Evolutionary conservation across 2,329 filamentous ascomycete genomes (phyloP), one percentile per base, ranked within the genome.

Genomic region (Epichloe hybrida): DNA sequence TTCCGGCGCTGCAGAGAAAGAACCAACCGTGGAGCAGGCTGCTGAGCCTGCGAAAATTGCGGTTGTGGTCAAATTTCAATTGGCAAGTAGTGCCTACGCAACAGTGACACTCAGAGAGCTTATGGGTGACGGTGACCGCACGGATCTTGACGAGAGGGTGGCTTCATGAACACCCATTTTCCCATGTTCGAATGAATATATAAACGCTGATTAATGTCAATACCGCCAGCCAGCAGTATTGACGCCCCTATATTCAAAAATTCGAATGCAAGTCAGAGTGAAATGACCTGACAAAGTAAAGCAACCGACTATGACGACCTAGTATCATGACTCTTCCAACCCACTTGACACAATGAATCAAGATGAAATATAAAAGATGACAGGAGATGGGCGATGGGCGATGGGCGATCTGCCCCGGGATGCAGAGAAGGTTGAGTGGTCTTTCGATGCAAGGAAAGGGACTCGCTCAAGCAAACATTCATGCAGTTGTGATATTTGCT

Each of bases 71-170:
- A 88, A 81, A 63, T 78, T 94, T 67, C 83, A 88, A 62, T 73
- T 94, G 31, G 84, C 81, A 1, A 81, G 82, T 46, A 89, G 86
- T 61, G 84, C 88, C 61, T 94, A 94, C 68, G 88, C 88, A 0
- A 94, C 88, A 0, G 87, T 94, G 73, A 85, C 86, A 12, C 64
- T 94, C 56, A 72, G 88, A 49, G 88, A 94, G 67, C 67, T 94
- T 54, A 89, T 88, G 73, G 70, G 70, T 17, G 66, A 70, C 23
- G 70, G 70, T n/a, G 66, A 70, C 23, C 57, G 62, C 15, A 61
- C 61, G 7, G 62, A 66, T 48, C 57, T 57, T 9, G 39, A 52
- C 55, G 20, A 41, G 35, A 43, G 43, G 4, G 40, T 23, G 34
- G 38, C 6, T 38, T 47, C 49, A 41, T 50, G 35, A 8, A 20